Evolutionary conservation across 1,284 basidiomycete species (phyloP).

Genomic region (Boletus sp.): DNA sequence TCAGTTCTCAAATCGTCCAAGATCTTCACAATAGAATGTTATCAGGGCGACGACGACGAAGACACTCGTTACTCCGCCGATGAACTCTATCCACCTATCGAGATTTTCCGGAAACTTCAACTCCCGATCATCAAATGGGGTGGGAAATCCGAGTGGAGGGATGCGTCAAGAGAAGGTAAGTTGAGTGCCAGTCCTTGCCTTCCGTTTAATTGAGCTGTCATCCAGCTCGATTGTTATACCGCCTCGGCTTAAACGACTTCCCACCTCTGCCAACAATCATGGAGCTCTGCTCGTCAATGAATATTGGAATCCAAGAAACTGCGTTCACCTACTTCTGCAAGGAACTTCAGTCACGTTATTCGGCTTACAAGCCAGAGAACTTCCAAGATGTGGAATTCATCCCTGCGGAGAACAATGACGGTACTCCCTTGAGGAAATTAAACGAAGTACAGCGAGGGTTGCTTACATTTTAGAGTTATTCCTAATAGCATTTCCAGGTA

Average conservation of each 20-base stretch:
- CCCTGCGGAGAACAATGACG: constrained; percentile 1
- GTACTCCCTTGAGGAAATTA: background rate
- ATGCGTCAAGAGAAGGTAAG: background rate
- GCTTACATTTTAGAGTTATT: background rate
- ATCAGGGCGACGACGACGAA: background rate
- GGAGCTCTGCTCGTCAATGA: constrained; percentile 1
- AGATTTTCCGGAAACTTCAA: background rate
- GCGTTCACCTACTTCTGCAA: background rate
- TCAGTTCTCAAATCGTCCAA: background rate
- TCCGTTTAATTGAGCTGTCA: background rate
- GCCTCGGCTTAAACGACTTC: constrained; percentile 6
- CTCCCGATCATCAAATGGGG: constrained; percentile 7
- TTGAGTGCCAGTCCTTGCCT: background rate
- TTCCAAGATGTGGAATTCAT: constrained; percentile 7
- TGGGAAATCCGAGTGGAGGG: background rate
- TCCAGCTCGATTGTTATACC: constrained; percentile 6
- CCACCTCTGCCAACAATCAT: constrained; percentile 4
- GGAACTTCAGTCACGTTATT: background rate
- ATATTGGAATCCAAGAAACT: background rate
- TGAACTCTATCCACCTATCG: constrained; percentile 5
- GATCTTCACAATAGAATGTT: constrained; percentile 1
- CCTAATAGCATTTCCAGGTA: background rate
- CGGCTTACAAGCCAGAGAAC: background rate
- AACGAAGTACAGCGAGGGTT: background rate
- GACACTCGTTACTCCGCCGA: background rate